Evolutionary conservation across 2,329 filamentous ascomycete species (phyloP), one percentile per base, ranked within the genome.

Genomic region (Biscogniauxia marginata): DNA sequence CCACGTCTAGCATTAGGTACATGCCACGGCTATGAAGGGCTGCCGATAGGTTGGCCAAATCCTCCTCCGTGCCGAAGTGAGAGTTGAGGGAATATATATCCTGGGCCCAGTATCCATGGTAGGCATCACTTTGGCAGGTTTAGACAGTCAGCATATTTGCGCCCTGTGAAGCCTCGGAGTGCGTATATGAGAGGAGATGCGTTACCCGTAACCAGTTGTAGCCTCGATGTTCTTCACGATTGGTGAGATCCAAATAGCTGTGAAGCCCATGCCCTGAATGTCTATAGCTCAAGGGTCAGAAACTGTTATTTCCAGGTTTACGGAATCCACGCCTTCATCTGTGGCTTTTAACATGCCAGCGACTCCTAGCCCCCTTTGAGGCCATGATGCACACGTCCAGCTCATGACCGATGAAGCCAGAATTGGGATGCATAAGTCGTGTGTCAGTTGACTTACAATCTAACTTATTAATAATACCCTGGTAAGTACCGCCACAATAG

Each of bases 1-100:
- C 82, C 1, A 85, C 72, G 58, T 86, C 83, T 2, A 86, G 74
- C 83, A 86, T 86, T 39, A 86, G 71, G 61, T 83, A 83, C 83
- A 86, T 86, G 47, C 73, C 77, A 3, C 82, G 75, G 18, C 71
- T 67, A 61, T 86, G 83, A 16, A 85, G 67, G 4, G 77, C 82
- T 7, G 69, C 58, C 0, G 81, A 75, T 4, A 86, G 74, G 9
- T 72, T 75, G 45, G 72, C 71, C 39, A 86, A 69, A 57, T 85
- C 75, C 7, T 78, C 75, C 63, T 82, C 70, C 65, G 87, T 83
- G 4, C 86, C 86, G 60, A 88, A 88, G 20, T 81, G 77, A 1
- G 81, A 80, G 65, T 89, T 89, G 25, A 85, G 63, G 7, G 69
- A 63, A 62, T 80, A 79, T 20, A 81, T 71, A 53, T 81, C 73